These are phyloP conservation scores for Neodidymelliopsis sp. DNA, from an alignment of 2,329 filamentous ascomycete genomes.

Conservation along the genomic window DNA sequence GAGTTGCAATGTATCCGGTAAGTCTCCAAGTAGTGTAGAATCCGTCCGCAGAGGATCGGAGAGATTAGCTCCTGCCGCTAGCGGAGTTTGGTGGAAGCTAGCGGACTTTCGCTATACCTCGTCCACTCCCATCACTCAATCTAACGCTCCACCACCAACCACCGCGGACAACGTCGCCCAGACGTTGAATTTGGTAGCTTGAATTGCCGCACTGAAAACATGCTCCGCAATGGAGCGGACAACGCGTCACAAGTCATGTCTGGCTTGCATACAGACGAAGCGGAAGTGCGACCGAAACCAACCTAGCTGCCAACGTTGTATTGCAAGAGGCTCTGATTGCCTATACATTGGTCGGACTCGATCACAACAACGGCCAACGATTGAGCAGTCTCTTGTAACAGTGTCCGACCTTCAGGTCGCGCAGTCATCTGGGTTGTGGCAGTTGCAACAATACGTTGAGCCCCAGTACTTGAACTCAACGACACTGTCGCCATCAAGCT, in stretches of 20 bases:
- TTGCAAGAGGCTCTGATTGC: slow-evolving; percentile 18
- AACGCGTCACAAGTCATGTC: slow-evolving; percentile 24
- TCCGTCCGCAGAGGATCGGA: background rate
- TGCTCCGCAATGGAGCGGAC: slow-evolving; percentile 7
- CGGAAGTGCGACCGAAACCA: slow-evolving; percentile 22
- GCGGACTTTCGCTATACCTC: background rate
- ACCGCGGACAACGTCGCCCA: background rate
- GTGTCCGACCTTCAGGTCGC: too few species aligned
- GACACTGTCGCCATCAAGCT: too few species aligned
- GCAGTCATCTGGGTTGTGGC: too few species aligned
- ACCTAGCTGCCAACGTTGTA: slow-evolving; percentile 24
- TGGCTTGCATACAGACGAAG: slow-evolving; percentile 23
- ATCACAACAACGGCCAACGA: too few species aligned
- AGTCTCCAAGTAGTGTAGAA: too few species aligned
- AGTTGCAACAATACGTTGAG: too few species aligned
- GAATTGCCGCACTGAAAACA: background rate
- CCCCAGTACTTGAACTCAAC: too few species aligned
- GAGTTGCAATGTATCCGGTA: too few species aligned
- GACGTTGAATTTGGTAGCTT: too few species aligned
- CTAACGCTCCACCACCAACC: background rate
- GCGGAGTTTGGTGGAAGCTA: slow-evolving; percentile 6
- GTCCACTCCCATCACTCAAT: background rate
- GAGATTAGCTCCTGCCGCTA: background rate
- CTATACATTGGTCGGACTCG: slow-evolving; percentile 17
- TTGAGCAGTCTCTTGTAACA: too few species aligned